These are phyloP conservation scores for Physaria fendleri DNA, from an alignment of 345 rosid species.

Conservation along the genomic window DNA sequence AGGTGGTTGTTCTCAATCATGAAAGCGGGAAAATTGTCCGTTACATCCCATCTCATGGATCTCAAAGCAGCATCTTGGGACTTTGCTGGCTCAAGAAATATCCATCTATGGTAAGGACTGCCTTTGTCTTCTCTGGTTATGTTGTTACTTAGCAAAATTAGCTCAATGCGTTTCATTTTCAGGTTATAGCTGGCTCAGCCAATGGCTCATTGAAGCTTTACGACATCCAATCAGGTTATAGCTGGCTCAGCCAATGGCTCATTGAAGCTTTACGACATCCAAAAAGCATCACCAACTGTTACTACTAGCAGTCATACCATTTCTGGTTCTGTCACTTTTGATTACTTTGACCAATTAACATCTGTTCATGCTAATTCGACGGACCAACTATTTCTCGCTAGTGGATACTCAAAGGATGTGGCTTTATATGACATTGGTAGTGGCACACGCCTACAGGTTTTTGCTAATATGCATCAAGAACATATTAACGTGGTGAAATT, in stretches of 20 bases:
- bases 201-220: conserved; percentile 79
- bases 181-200: conserved; percentile 97
- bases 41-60: conserved; percentile 65
- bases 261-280: conserved; percentile 65
- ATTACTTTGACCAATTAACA: conserved; percentile 83
- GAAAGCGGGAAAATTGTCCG: conserved; percentile 73
- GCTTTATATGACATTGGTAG: conserved; percentile 74
- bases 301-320: conserved; percentile 21
- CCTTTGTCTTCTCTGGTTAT: not conserved
- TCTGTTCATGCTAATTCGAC: conserved; percentile 86
- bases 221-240: conserved; percentile 60
- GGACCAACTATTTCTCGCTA: conserved; percentile 84
- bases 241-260: conserved; percentile 96
- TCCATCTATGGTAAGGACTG: conserved; percentile 64
- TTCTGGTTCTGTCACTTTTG: conserved; percentile 57
- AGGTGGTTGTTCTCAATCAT: conserved; percentile 82
- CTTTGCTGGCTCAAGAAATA: conserved; percentile 89
- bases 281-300: conserved; percentile 37
- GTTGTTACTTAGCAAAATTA: not conserved
- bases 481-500: conserved; percentile 94
- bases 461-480: conserved; percentile 78
- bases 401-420: conserved; percentile 86
- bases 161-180: conserved; percentile 14
- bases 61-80: conserved; percentile 75
- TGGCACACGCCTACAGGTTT: conserved; percentile 68